Base-by-base conservation (phyloP, 371 early-diverging fungal genomes). In the Mucor circinelloides region DNA sequence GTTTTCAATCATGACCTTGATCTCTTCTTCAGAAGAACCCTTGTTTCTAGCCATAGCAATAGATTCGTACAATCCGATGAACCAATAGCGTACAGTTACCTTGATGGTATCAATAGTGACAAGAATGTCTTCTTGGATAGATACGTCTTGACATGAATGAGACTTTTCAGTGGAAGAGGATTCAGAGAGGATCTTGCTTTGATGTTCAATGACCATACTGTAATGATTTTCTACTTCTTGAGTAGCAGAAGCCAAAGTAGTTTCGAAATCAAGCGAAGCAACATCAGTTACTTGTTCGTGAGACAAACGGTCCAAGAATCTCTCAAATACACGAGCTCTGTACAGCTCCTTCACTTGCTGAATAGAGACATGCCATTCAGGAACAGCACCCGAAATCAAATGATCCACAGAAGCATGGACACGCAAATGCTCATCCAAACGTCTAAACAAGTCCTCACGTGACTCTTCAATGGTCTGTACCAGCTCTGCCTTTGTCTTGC, bases 1-100 rank as follows among this genome's bases (percentile, higher is more conserved):
- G 8, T 66, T 54, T 30, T 74, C 56, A 50, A 77, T 30, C 15
- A 79, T 52, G 34, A 57, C 34, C 15, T 68, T 60, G 19, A 79
- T 72, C 23, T 79, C 77, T 25, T 79, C 71, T n/a, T 76, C 75
- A 28, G 80, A 76, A 28, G 69, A 71, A 17, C 80, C 77, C 19
- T 67, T 68, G 55, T 68, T 60, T 55, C 61, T 64, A 19, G 80
- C 80, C 13, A 44, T 27, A 5, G 68, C 34, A 27, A 79, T 66
- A 12, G 68, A 57, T 31, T 61, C 58, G 23, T 70, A 70, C 19
- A 79, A 36, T 5, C 55, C 66, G 36, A 71, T 66, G 10, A 77
- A 54, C 77, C 77, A 79, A 62, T 73, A 74, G 21, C 75, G 73
- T n/a, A 75, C 70, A 25, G 70, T 68, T 17, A 69, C 69, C 69